Conservation (phyloP, 495 filamentous ascomycete genomes). For the Chlorociboria aeruginascens region DNA sequence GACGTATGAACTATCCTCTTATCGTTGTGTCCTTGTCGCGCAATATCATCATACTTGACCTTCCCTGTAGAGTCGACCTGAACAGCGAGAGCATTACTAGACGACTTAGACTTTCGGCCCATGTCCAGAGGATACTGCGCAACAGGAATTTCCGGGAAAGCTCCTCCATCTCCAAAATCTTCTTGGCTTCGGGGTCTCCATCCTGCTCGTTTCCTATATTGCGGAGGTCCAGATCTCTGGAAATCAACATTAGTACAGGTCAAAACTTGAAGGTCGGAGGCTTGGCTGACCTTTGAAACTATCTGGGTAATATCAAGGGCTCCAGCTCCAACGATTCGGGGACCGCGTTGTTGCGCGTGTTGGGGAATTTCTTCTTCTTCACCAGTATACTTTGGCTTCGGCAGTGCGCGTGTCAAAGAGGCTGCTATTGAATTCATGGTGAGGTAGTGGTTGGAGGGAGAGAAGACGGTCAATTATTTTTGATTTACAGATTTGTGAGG, state of each 20-base stretch:
- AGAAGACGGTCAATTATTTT: conserved; percentile 3
- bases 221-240: conserved; percentile 72
- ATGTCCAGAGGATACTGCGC: conserved; percentile 94
- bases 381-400: conserved; percentile 79
- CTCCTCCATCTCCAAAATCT: conserved; percentile 93
- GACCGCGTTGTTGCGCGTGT: conserved; percentile 62
- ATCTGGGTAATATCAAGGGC: conserved; percentile 78
- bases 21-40: conserved; percentile 74
- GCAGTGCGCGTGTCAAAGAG: conserved; percentile 70
- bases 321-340: conserved; percentile 64
- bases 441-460: conserved; percentile 1
- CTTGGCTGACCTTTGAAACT: conserved; percentile 54
- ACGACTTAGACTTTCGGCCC: conserved; percentile 65
- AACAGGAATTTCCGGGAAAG: conserved; percentile 87
- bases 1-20: conserved; percentile 81
- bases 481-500: conserved; percentile 1
- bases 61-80: conserved; percentile 87
- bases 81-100: conserved; percentile 78
- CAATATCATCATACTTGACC: conserved; percentile 94
- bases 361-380: conserved; percentile 71
- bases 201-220: conserved; percentile 72
- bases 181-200: conserved; percentile 80
- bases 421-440: conserved; percentile 60
- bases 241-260: conserved; percentile 8
- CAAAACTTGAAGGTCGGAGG: background rate